Base-by-base conservation (phyloP, 2,329 filamentous ascomycete species). In the Dryadomyces quercus-mongolicae region DNA sequence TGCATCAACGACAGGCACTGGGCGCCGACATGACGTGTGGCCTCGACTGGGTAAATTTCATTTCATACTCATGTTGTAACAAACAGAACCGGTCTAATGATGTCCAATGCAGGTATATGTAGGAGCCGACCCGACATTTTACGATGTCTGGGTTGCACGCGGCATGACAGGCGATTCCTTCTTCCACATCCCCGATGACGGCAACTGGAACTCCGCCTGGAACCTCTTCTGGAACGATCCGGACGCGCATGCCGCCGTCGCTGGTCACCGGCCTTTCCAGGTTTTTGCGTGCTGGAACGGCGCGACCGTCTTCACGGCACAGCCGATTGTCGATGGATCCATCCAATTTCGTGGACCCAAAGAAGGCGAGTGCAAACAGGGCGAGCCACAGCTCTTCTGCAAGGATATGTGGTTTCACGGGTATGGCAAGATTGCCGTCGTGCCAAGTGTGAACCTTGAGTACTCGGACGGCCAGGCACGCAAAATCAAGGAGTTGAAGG, bases 1-100 rank as follows among this genome's bases (percentile, higher is more conserved):
- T 74, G 1, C 68, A 76, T 58, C 77, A 82, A 62, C 71, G 68
- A 25, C 59, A 56, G 6, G 59, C 58, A 3, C 74, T 76, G 42
- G 64, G 62, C 2, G 78, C 77, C 8, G 73, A 77, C 60, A 80
- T 80, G 74, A 74, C 72, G 0, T 84, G 78, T 59, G 76, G 68
- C 6, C 75, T 83, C 71, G 79, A 83, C 62, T 83, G 78, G 77
- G 72, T n/a, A n/a, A n/a, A n/a, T n/a, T n/a, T n/a, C n/a, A n/a
- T n/a, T n/a, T n/a, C n/a, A n/a, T n/a, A n/a, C n/a, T n/a, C n/a
- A n/a, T n/a, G n/a, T n/a, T n/a, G n/a, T n/a, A n/a, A n/a, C n/a
- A n/a, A n/a, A n/a, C n/a, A n/a, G n/a, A n/a, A n/a, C n/a, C n/a
- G n/a, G n/a, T n/a, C n/a, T n/a, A n/a, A n/a, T n/a, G n/a, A n/a